Base-by-base conservation (phyloP, 805 yeast genomes). In the Nakazawaea ishiwadae region DNA sequence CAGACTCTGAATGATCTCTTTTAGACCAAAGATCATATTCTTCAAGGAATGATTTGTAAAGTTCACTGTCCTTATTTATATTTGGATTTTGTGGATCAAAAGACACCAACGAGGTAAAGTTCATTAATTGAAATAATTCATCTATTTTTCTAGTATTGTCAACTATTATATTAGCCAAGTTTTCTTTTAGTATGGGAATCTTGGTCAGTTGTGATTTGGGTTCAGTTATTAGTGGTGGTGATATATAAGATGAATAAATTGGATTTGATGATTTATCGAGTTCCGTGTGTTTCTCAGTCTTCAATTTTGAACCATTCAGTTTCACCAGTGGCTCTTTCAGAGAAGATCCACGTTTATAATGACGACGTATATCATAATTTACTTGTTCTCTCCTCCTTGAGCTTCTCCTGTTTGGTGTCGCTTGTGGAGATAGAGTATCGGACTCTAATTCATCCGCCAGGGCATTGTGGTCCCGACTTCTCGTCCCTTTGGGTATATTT, bases 121-220 rank as follows among this genome's bases (percentile, higher is more conserved):
- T 76, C 43, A 69, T 62, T 20, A 84, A 58, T 53, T 83, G 87
- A 50, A 77, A 82, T 15, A 83, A 59, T 52, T 84, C 89, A 46
- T 78, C 76, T 0, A 76, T 64, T 19, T 75, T 56, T 4, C 73
- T 39, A 38, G 73, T 75, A 54, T 75, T 76, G 29, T 68, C 60
- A 12, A 71, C 58, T 28, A 70, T 56, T 41, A 77, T 46, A 5
- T 69, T 63, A 1, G 74, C 71, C 44, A 78, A 48, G 33, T 57
- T 59, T 18, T 65, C 59, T 37, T 59, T 56, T 18, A 39, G 9
- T 4, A 16, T 20, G 10, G n/a, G 15, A 9, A 3, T 11, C 4
- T 20, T 7, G 11, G 8, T 10, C 7, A 31, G 16, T 16, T 16
- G 11, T 14, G 17, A 7, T 11, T 21, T 17, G 10, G 39, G 18